phyloP scores from a whole-genome alignment of 2,329 filamentous ascomycete genomes.

The Trichophyton rubrum region DNA sequence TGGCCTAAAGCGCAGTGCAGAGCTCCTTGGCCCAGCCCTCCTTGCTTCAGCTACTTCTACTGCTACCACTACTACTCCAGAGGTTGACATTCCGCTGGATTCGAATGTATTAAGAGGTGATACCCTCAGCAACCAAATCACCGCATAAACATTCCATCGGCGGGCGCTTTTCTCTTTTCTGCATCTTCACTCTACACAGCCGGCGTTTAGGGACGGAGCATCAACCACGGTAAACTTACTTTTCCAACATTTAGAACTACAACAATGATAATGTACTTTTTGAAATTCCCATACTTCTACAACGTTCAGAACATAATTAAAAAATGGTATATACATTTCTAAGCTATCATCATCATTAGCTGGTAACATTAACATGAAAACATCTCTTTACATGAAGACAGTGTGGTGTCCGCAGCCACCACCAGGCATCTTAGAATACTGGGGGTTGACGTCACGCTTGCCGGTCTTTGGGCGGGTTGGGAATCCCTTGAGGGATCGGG shows the following conservation, averaged over 20 bases:
- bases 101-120: neutral
- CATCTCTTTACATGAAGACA: neutral
- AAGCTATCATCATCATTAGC: neutral
- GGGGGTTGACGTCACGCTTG: constrained; percentile 3
- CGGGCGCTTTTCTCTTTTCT: neutral
- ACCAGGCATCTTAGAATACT: neutral
- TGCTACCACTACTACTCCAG: neutral
- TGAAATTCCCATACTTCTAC: no score
- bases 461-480: constrained; percentile 8
- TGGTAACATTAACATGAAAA: neutral
- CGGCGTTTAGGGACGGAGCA: neutral
- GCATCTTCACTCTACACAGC: neutral
- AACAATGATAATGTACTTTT: no score
- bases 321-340: neutral
- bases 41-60: neutral
- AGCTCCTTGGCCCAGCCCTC: neutral
- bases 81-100: neutral
- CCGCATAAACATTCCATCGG: neutral
- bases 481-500: constrained; percentile 32
- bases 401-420: neutral
- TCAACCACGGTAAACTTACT: neutral
- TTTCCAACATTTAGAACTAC: no score
- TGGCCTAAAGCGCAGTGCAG: neutral
- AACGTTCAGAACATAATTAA: no score
- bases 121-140: neutral